Evolutionary conservation across 345 rosid species (phyloP).

Genomic region (Punica granatum): DNA sequence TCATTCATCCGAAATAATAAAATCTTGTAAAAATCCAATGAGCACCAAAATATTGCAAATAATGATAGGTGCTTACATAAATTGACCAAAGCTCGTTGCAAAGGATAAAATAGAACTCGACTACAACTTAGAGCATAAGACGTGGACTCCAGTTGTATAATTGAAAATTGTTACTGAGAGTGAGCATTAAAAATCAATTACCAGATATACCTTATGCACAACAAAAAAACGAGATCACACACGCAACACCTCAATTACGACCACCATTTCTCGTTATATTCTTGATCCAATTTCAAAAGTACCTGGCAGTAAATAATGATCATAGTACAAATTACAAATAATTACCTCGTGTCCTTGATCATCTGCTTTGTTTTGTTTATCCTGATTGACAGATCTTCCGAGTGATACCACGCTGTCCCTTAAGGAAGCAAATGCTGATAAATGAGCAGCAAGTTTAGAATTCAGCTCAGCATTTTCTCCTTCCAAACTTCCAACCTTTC

Average conservation of each 20-base stretch:
- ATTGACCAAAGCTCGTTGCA: background rate
- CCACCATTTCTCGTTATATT: background rate
- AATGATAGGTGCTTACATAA: no score
- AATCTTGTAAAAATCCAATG: no score
- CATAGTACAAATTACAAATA: background rate
- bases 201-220: background rate
- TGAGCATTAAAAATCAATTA: background rate
- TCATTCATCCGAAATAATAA: no score
- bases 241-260: background rate
- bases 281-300: background rate
- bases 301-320: background rate
- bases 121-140: background rate
- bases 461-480: conserved; percentile 47
- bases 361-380: conserved; percentile 18
- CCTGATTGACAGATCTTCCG: conserved; percentile 43
- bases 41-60: no score
- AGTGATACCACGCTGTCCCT: conserved; percentile 49
- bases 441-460: conserved; percentile 41
- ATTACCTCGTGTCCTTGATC: conserved; percentile 44
- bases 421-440: conserved; percentile 49
- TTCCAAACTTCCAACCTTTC: conserved; percentile 46
- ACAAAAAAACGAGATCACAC: background rate
- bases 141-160: background rate
- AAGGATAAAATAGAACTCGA: background rate
- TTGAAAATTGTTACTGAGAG: background rate